Conservation (phyloP, 2,329 filamentous ascomycete species). For the Paraconiothyrium sp. region DNA sequence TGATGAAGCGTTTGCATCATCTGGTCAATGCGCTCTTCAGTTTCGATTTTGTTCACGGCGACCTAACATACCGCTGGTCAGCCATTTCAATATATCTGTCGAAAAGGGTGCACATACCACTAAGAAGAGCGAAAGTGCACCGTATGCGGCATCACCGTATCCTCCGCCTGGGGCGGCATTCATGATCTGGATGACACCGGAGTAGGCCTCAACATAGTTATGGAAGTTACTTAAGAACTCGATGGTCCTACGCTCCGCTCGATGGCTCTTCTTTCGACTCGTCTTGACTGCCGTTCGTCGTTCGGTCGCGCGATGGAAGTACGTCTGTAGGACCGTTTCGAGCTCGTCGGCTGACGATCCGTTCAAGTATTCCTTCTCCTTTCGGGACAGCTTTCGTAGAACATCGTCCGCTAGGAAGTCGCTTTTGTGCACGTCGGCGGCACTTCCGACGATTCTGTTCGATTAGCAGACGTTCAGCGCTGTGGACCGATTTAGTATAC, state of each 20-base stretch:
- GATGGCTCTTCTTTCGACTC: neutral
- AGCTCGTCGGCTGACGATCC: neutral
- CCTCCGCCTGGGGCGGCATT: slow-evolving; percentile 17
- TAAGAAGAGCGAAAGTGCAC: slow-evolving; percentile 19
- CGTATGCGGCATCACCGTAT: slow-evolving; percentile 22
- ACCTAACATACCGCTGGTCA: neutral
- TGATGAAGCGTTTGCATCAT: slow-evolving; percentile 18
- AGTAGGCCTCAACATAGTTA: slow-evolving; percentile 21
- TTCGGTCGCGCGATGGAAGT: neutral
- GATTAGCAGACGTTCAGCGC: neutral
- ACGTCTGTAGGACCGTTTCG: neutral
- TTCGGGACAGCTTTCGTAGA: neutral
- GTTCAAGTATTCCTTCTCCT: neutral
- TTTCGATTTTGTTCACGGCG: slow-evolving; percentile 19
- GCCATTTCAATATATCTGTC: neutral
- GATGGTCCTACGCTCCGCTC: neutral
- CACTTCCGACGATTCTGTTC: neutral
- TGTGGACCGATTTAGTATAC: neutral
- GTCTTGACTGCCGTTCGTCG: neutral
- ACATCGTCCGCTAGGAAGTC: neutral
- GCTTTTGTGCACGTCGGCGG: neutral
- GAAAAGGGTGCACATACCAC: slow-evolving; percentile 10
- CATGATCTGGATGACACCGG: slow-evolving; percentile 20
- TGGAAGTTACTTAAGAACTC: slow-evolving; percentile 19
- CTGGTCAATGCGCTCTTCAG: slow-evolving; percentile 19